Conservation (phyloP, 2,329 filamentous ascomycete species). For the Harringtonia aguacate region DNA sequence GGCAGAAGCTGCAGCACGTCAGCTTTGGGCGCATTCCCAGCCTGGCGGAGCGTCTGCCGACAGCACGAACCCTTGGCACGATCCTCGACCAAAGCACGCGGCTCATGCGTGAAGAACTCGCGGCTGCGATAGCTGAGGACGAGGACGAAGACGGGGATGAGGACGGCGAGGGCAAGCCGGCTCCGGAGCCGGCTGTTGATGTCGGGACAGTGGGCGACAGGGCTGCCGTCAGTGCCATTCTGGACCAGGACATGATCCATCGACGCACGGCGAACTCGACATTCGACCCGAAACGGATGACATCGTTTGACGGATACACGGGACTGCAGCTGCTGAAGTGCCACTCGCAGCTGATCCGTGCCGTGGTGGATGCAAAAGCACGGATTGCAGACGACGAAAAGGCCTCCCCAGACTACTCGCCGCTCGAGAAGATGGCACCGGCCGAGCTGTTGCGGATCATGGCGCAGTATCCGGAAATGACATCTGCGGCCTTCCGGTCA, state of each 20-base stretch:
- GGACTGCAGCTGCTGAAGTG: slow-evolving; percentile 65
- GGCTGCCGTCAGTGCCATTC: slow-evolving; percentile 45
- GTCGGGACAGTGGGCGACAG: slow-evolving; percentile 1
- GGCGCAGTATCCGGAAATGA: slow-evolving; percentile 54
- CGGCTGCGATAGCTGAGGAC: not conserved
- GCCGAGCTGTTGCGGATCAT: slow-evolving; percentile 52
- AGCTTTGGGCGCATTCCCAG: slow-evolving; percentile 27
- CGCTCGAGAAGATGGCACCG: slow-evolving; percentile 27
- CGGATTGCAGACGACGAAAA: slow-evolving; percentile 5
- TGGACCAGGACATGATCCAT: slow-evolving; percentile 65
- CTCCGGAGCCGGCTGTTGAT: not conserved
- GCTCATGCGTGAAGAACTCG: slow-evolving; percentile 14
- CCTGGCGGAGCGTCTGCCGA: slow-evolving; percentile 16
- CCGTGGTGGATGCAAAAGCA: slow-evolving; percentile 15
- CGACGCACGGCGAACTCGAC: slow-evolving; percentile 42
- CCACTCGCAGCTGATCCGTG: slow-evolving; percentile 48
- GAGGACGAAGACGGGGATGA: not conserved
- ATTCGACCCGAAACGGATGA: slow-evolving; percentile 65
- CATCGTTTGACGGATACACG: slow-evolving; percentile 62
- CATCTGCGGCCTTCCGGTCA: slow-evolving; percentile 51
- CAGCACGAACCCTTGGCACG: slow-evolving; percentile 4
- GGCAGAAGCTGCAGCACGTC: slow-evolving; percentile 22
- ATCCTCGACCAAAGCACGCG: slow-evolving; percentile 25
- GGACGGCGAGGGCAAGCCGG: too few species aligned
- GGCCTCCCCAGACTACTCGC: slow-evolving; percentile 5